phyloP scores from a whole-genome alignment of 148 eudicot genomes.

The Persicaria maculosa region DNA sequence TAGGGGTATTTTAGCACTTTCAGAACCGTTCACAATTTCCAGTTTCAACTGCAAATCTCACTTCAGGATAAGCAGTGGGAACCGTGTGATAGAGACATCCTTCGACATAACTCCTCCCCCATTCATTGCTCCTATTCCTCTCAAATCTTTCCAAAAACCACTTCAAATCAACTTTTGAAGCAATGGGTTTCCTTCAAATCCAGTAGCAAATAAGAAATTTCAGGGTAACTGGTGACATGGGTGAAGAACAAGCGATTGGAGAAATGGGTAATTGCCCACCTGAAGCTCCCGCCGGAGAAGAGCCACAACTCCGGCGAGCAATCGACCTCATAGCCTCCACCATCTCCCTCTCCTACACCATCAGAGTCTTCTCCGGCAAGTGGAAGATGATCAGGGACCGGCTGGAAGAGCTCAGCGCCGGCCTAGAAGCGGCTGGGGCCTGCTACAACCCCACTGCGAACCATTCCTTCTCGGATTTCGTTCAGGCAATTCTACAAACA shows the following conservation, averaged over 20 bases:
- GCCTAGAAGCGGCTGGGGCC: slow-evolving; percentile 32
- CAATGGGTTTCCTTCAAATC: slow-evolving; percentile 9
- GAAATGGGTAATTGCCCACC: slow-evolving; percentile 9
- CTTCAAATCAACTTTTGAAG: background rate
- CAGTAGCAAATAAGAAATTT: background rate
- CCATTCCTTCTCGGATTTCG: slow-evolving; percentile 19
- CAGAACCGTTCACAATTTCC: background rate
- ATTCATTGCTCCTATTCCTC: background rate
- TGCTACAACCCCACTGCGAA: slow-evolving; percentile 19
- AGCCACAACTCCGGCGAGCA: slow-evolving; percentile 24
- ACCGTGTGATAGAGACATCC: background rate
- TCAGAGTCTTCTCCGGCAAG: slow-evolving; percentile 49
- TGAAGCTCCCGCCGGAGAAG: slow-evolving; percentile 15
- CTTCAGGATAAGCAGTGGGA: slow-evolving; percentile 5
- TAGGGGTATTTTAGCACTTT: background rate
- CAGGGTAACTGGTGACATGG: background rate
- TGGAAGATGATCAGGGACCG: slow-evolving; percentile 60
- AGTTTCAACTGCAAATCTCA: slow-evolving; percentile 9
- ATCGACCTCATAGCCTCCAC: slow-evolving; percentile 34
- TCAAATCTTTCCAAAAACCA: background rate
- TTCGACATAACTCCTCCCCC: background rate
- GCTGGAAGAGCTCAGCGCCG: slow-evolving; percentile 59
- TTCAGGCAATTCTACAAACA: slow-evolving; percentile 26
- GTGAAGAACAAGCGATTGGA: background rate
- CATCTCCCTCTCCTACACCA: slow-evolving; percentile 42